Conservation (phyloP, 2,329 filamentous ascomycete genomes). For the Bipolaris victoriae region DNA sequence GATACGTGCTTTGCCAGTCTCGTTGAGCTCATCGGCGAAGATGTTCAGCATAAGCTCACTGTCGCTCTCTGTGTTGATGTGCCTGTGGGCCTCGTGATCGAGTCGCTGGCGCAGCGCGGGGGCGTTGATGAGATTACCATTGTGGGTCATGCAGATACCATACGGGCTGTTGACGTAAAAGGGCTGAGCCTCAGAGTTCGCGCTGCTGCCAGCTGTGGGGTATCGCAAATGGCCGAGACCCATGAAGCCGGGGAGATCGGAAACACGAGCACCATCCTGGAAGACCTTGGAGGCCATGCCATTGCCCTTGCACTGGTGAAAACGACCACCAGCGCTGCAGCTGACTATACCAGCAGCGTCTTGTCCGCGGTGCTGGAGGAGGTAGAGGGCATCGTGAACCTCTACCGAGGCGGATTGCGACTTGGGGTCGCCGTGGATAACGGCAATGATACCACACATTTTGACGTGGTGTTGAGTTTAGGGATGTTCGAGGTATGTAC, state of each 20-base stretch:
- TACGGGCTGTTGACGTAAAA: slow-evolving; percentile 91
- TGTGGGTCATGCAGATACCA: slow-evolving; percentile 81
- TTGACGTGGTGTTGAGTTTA: slow-evolving; percentile 24
- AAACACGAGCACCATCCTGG: slow-evolving; percentile 74
- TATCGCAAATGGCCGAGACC: slow-evolving; percentile 86
- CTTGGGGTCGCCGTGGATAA: slow-evolving; percentile 54
- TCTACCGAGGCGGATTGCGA: slow-evolving; percentile 51
- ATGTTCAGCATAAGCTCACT: slow-evolving; percentile 88
- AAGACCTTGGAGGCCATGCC: slow-evolving; percentile 88
- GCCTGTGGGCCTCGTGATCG: slow-evolving; percentile 78
- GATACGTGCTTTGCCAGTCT: slow-evolving; percentile 80
- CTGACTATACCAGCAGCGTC: slow-evolving; percentile 87
- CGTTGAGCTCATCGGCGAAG: slow-evolving; percentile 80
- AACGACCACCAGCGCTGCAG: slow-evolving; percentile 75
- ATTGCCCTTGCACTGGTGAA: slow-evolving; percentile 90
- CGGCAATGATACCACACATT: slow-evolving; percentile 60
- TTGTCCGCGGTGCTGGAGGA: slow-evolving; percentile 69
- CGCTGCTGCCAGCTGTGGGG: slow-evolving; percentile 84
- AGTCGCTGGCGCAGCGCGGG: slow-evolving; percentile 72
- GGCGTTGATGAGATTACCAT: slow-evolving; percentile 87
- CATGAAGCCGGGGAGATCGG: slow-evolving; percentile 82
- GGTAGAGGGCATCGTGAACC: slow-evolving; percentile 52
- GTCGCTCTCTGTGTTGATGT: slow-evolving; percentile 90
- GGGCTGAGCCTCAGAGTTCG: slow-evolving; percentile 85
- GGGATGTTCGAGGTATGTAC: neutral